These are phyloP conservation scores for Rhizomucor miehei DNA, from an alignment of 371 early-diverging fungal genomes.

Conservation along the genomic window DNA sequence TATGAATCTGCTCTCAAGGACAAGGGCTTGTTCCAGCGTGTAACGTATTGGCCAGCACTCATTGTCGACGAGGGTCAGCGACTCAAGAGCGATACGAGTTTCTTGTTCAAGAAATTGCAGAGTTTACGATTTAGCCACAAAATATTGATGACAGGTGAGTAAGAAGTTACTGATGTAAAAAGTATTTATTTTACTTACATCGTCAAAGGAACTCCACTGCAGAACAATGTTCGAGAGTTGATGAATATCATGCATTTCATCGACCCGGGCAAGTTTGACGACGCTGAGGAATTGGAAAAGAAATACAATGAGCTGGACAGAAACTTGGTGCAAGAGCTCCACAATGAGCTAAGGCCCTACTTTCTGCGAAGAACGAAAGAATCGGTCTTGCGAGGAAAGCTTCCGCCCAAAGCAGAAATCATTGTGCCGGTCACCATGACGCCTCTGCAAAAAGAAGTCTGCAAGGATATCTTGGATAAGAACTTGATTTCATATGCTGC, in stretches of 20 bases:
- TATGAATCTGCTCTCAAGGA: slow-evolving; percentile 69
- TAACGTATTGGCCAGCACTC: slow-evolving; percentile 59
- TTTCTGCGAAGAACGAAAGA: slow-evolving; percentile 91
- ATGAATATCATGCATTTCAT: slow-evolving; percentile 80
- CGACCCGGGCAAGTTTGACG: slow-evolving; percentile 46
- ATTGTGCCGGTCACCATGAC: slow-evolving; percentile 85
- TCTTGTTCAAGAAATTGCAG: slow-evolving; percentile 63
- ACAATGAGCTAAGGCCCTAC: slow-evolving; percentile 67
- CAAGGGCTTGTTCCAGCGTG: slow-evolving; percentile 44
- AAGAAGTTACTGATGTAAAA: not conserved
- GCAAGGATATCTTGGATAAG: slow-evolving; percentile 64
- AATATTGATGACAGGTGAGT: slow-evolving; percentile 67
- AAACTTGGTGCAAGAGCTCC: slow-evolving; percentile 34
- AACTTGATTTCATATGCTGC: slow-evolving; percentile 39
- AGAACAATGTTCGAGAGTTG: slow-evolving; percentile 74
- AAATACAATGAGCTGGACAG: slow-evolving; percentile 51
- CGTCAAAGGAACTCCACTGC: slow-evolving; percentile 67
- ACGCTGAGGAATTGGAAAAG: slow-evolving; percentile 50
- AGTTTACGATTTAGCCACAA: slow-evolving; percentile 51
- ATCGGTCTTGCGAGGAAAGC: slow-evolving; percentile 64
- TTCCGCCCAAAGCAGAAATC: slow-evolving; percentile 90
- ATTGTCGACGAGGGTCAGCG: slow-evolving; percentile 90
- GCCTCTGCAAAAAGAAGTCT: slow-evolving; percentile 74
- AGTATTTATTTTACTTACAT: not conserved
- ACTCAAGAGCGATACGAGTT: slow-evolving; percentile 74